Evolutionary conservation across 2,329 filamentous ascomycete species (phyloP).

Genomic region (Teratosphaeria gauchensis): DNA sequence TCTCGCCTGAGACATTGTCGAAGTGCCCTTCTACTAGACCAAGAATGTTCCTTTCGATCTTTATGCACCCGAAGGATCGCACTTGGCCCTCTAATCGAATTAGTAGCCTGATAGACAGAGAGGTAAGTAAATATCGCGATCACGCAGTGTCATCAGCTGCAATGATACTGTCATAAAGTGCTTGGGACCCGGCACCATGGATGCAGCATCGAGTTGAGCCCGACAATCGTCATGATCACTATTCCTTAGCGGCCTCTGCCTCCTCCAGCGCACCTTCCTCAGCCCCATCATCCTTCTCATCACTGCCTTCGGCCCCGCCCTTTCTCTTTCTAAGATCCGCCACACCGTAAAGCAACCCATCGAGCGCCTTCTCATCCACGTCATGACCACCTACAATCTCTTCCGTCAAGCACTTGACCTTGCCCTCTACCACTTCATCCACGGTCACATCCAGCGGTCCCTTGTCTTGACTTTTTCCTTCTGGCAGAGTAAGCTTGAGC

Average conservation of each 20-base stretch:
- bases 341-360: slow-evolving; percentile 37
- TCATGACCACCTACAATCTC: slow-evolving; percentile 8
- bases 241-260: background rate
- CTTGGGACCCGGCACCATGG: too few species aligned
- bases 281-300: slow-evolving; percentile 1
- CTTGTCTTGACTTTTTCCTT: slow-evolving; percentile 1
- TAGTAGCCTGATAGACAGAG: too few species aligned
- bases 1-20: too few species aligned
- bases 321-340: slow-evolving; percentile 42
- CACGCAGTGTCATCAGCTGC: too few species aligned
- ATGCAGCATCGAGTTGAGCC: background rate
- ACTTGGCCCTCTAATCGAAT: too few species aligned
- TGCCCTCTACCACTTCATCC: background rate
- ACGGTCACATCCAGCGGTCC: slow-evolving; percentile 1
- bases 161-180: background rate
- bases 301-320: background rate
- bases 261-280: background rate
- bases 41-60: too few species aligned
- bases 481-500: background rate
- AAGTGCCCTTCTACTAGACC: too few species aligned
- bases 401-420: slow-evolving; percentile 1
- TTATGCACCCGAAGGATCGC: too few species aligned
- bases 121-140: too few species aligned
- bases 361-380: slow-evolving; percentile 29
- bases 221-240: background rate